A percentile compares a stretch with the other conserved stretches of the same genome.
Evolutionary conservation across 768 basidiomycete species (phyloP).

Genomic region (Amanita thiersii): DNA sequence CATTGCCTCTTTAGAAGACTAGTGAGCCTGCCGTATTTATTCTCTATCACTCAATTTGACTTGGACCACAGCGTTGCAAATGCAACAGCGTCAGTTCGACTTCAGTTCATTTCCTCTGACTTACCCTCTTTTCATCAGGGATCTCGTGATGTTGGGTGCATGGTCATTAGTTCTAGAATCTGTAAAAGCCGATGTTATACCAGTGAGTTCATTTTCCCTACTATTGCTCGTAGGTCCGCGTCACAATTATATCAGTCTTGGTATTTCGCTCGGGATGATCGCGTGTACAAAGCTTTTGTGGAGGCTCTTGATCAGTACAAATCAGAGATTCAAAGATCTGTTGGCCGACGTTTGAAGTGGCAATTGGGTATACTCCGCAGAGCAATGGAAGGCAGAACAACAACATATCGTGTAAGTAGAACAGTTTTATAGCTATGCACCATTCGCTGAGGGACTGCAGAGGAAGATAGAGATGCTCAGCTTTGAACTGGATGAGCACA

Average conservation of each 20-base stretch:
- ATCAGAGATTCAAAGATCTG: constrained; percentile 35
- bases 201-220: constrained; percentile 37
- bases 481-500: constrained; percentile 57
- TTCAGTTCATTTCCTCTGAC: neutral
- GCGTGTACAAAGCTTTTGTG: constrained; percentile 67
- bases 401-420: constrained; percentile 54
- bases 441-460: constrained; percentile 20
- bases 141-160: constrained; percentile 73
- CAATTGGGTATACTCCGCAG: constrained; percentile 58
- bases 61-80: constrained; percentile 64
- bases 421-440: neutral
- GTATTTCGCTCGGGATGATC: constrained; percentile 90
- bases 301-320: constrained; percentile 39
- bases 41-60: neutral
- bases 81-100: constrained; percentile 49
- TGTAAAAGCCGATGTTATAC: constrained; percentile 58
- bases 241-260: constrained; percentile 47
- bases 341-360: constrained; percentile 56
- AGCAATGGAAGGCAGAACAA: constrained; percentile 57
- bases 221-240: constrained; percentile 1
- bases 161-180: constrained; percentile 63
- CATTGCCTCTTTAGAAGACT: constrained; percentile 84
- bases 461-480: constrained; percentile 57
- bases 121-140: constrained; percentile 24
- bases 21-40: constrained; percentile 40